These are phyloP conservation scores for Neofusicoccum parvum DNA, from an alignment of 2,329 filamentous ascomycete genomes.

Conservation along the genomic window DNA sequence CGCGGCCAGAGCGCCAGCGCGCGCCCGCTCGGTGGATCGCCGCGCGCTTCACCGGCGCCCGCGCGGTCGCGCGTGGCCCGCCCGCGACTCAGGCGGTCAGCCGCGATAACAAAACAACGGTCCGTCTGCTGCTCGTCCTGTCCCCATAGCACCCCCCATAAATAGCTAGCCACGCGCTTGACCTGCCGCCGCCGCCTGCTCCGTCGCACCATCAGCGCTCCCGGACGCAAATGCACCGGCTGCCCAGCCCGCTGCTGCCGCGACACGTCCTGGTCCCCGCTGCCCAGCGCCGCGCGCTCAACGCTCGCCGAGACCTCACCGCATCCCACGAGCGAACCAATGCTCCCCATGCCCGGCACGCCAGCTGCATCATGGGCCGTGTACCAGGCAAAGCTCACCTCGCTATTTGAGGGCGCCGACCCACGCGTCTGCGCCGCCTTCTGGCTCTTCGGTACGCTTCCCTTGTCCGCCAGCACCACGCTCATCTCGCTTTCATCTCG, in stretches of 20 bases:
- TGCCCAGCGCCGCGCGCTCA: background rate
- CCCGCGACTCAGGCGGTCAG: constrained; percentile 17
- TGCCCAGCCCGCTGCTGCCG: background rate
- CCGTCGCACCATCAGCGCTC: constrained; percentile 2
- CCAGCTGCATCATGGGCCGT: constrained; percentile 71
- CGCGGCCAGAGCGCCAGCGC: too few relatives aligned
- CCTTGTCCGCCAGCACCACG: constrained; percentile 24
- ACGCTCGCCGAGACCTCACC: constrained; percentile 7
- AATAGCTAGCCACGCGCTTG: constrained; percentile 17
- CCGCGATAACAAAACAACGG: constrained; percentile 12
- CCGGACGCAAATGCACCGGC: constrained; percentile 18
- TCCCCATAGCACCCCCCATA: constrained; percentile 7
- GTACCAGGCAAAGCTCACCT: constrained; percentile 66
- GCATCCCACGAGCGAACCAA: constrained; percentile 15
- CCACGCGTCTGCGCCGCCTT: constrained; percentile 76
- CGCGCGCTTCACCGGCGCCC: background rate
- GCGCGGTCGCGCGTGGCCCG: background rate
- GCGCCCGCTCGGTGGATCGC: background rate
- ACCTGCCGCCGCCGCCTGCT: constrained; percentile 3
- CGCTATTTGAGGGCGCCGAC: constrained; percentile 68
- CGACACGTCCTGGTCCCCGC: background rate
- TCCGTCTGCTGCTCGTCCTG: background rate
- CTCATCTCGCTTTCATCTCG: background rate
- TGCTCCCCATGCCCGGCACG: constrained; percentile 59
- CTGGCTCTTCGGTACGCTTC: constrained; percentile 88